Evolutionary conservation across 208 protist genomes (phyloP), one percentile per base, ranked within the genome.

Genomic region (Crithidia thermophila): DNA sequence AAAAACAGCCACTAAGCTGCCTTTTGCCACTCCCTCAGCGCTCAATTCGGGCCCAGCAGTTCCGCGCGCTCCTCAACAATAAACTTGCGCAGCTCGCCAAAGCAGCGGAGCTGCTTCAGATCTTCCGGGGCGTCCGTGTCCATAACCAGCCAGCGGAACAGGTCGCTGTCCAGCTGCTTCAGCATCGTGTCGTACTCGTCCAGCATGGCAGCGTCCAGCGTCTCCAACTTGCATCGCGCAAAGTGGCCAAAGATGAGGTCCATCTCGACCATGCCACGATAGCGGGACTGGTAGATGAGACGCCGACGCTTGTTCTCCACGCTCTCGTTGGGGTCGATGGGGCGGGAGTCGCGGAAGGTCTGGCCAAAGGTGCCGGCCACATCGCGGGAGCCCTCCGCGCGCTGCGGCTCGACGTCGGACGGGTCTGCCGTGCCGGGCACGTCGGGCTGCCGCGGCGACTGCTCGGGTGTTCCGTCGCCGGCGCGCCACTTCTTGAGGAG

Each of bases 191-290:
- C 90, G 75, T 95, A 95, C 73, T 95, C 85, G 33, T 88, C 76
- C 39, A 95, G 79, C 72, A 85, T 75, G 18, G 25, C 61, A 7
- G 51, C 50, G 39, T 77, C 56, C 25, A 95, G 73, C 11, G 60
- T 58, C 13, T 62, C 67, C 5, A 94, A 60, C 63, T 85, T 79
- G 30, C 71, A 75, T 4, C 84, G 85, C 14, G 87, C 87, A 55
- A 94, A 95, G 59, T 85, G 75, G 14, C 90, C 90, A 31, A 91
- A 85, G 65, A 95, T 88, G 60, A 95, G 83, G 51, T 95, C 90
- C 90, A 95, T 95, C 79, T 95, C 90, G 40, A 87, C 84, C 90
- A 95, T 95, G 0, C 90, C 90, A 5, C 90, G 87, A 62, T 95
- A 95, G 14, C 69, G 73, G 0, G 90, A 95, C 61, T 95, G 90